These are phyloP conservation scores for Cymodocea nodosa DNA, from an alignment of 116 monocot species.

Conservation along the genomic window DNA sequence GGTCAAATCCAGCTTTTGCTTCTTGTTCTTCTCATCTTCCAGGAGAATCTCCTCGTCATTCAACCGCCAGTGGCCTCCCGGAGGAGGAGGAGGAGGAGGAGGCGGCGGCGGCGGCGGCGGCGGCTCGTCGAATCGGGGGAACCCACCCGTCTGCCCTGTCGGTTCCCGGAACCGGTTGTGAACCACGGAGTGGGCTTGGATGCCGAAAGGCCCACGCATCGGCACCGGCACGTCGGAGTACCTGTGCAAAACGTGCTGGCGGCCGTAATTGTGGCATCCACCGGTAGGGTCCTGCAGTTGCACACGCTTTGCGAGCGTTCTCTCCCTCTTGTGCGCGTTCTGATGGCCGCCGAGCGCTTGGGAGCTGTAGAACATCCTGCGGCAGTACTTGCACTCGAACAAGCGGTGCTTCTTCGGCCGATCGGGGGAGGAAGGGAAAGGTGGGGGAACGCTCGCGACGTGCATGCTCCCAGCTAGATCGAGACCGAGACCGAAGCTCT, in stretches of 20 bases:
- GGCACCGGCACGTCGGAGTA: not conserved
- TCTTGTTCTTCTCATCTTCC: too few species aligned
- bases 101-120: too few species aligned
- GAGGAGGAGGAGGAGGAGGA: too few species aligned
- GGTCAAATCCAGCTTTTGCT: not conserved
- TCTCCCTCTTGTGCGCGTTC: constrained; percentile 3
- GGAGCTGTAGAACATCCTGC: constrained; percentile 4
- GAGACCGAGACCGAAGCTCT: not conserved
- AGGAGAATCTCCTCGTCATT: too few species aligned
- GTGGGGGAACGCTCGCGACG: not conserved
- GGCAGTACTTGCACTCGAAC: constrained; percentile 4
- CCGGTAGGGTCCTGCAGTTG: not conserved
- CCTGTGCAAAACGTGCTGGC: too few species aligned
- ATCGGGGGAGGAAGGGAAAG: not conserved
- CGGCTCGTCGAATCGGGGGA: too few species aligned
- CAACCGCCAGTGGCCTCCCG: too few species aligned
- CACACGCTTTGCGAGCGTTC: not conserved
- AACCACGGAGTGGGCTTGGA: not conserved
- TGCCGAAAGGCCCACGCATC: not conserved
- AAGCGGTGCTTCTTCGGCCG: not conserved
- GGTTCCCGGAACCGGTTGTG: not conserved
- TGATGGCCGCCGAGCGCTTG: constrained; percentile 2
- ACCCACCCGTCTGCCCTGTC: not conserved
- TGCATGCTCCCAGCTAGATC: not conserved
- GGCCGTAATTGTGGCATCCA: not conserved